These are phyloP conservation scores for Acorus calamus DNA, from an alignment of 106 monocot species.

Conservation along the genomic window DNA sequence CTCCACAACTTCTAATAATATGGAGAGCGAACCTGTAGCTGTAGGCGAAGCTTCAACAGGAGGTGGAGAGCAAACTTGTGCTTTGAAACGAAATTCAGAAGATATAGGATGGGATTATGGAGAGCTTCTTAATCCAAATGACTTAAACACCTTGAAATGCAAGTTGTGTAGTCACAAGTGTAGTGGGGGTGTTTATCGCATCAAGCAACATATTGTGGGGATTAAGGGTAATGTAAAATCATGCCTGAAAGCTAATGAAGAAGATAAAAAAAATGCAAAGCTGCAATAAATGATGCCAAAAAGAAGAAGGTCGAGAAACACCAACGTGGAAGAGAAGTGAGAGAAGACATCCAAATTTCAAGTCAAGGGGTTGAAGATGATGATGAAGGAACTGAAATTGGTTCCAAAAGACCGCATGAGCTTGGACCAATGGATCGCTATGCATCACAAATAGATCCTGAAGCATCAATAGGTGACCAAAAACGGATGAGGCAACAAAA, in stretches of 20 bases:
- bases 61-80: too few species aligned
- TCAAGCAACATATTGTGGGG: not conserved
- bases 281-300: not conserved
- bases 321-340: not conserved
- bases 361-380: not conserved
- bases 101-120: not conserved
- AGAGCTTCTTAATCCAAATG: not conserved
- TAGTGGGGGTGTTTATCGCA: not conserved
- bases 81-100: too few species aligned
- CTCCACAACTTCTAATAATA: too few species aligned
- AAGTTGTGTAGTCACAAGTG: not conserved
- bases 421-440: not conserved
- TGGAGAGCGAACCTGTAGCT: too few species aligned
- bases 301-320: not conserved
- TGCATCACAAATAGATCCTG: not conserved
- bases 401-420: not conserved
- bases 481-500: not conserved
- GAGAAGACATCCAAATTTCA: not conserved
- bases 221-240: not conserved
- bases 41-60: too few species aligned
- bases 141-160: not conserved
- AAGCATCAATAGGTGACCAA: not conserved
- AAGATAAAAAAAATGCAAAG: not conserved
- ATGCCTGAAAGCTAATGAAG: not conserved
- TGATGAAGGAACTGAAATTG: not conserved